Conservation (phyloP, 257 asterid species). For the Capsicum rhomboideum region DNA sequence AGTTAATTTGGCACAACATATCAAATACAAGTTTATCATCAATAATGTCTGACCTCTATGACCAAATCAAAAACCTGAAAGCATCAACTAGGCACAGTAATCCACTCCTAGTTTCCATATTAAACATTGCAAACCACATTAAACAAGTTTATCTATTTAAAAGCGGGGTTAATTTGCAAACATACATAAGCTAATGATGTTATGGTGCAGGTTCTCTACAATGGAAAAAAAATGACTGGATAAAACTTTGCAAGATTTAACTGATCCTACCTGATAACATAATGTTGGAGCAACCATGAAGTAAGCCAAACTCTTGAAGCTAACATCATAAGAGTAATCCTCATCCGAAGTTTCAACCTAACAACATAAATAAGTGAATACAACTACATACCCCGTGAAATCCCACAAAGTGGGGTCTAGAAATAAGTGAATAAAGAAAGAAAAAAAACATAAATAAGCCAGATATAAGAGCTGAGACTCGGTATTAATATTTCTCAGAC, state of each 20-base stretch:
- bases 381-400: not conserved
- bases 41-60: not conserved
- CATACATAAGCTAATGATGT: not conserved
- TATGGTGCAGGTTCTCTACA: not conserved
- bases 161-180: not conserved
- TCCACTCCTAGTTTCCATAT: not conserved
- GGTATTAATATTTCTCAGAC: not conserved
- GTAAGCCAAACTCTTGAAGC: constrained; percentile 27
- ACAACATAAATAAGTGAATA: constrained; percentile 5
- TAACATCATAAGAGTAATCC: constrained; percentile 54
- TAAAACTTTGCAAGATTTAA: not conserved
- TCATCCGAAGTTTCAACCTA: constrained; percentile 53
- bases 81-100: not conserved
- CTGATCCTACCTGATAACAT: constrained; percentile 41
- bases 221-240: not conserved
- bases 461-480: not conserved
- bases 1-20: not conserved
- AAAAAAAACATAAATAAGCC: constrained; percentile 1
- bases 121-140: not conserved
- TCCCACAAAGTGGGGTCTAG: not conserved
- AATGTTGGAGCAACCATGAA: constrained; percentile 16
- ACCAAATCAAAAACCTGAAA: not conserved
- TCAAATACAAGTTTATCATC: not conserved
- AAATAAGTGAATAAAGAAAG: not conserved
- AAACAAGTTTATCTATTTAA: not conserved